phyloP scores from a whole-genome alignment of 352 stramenopile species.

The Plasmopara muralis region DNA sequence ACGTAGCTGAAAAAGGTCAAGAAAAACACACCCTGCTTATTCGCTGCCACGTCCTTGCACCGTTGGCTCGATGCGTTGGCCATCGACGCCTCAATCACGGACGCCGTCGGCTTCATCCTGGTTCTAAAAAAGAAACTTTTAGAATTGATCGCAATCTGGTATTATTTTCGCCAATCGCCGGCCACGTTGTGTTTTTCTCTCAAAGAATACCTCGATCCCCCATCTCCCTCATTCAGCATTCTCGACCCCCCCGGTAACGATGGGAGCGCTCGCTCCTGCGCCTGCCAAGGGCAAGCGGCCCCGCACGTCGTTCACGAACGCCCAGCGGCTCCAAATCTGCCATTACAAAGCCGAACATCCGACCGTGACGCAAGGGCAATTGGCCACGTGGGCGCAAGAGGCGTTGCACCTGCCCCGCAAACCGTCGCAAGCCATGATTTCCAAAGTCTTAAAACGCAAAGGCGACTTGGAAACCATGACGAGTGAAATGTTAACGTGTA shows the following conservation, averaged over 20 bases:
- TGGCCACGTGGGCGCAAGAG: slow-evolving; percentile 21
- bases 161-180: too few species aligned
- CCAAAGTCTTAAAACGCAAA: slow-evolving; percentile 30
- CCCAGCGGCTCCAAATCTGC: slow-evolving; percentile 25
- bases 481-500: slow-evolving; percentile 19
- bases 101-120: too few species aligned
- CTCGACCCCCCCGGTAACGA: slow-evolving; percentile 11
- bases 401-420: slow-evolving; percentile 17
- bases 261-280: slow-evolving; percentile 1
- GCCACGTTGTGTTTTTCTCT: too few species aligned
- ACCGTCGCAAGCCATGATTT: slow-evolving; percentile 30
- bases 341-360: slow-evolving; percentile 18
- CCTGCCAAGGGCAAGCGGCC: background rate
- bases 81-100: background rate
- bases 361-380: slow-evolving; percentile 16
- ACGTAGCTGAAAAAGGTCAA: slow-evolving; percentile 82
- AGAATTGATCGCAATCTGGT: too few species aligned
- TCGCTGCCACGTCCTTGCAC: slow-evolving; percentile 27
- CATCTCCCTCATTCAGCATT: slow-evolving; percentile 9
- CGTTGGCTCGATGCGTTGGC: background rate
- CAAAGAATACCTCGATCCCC: too few species aligned
- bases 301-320: slow-evolving; percentile 25
- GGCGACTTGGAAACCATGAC: slow-evolving; percentile 19
- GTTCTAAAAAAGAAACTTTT: too few species aligned
- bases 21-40: slow-evolving; percentile 55